These are phyloP conservation scores for Phytopythium oedochilum DNA, from an alignment of 352 stramenopile species.

Conservation along the genomic window DNA sequence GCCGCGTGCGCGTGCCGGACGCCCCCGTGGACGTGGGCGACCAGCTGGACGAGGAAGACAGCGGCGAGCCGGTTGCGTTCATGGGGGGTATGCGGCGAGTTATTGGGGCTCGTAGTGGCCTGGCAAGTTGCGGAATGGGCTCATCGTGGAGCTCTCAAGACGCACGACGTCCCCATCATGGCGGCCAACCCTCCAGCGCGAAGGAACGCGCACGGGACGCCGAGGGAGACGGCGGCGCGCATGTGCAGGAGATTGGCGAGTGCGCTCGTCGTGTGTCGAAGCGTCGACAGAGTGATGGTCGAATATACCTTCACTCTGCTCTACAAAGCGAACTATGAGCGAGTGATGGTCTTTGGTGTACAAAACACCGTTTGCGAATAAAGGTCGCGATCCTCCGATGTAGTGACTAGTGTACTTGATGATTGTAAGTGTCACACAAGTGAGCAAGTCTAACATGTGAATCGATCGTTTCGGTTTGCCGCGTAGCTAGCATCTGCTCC, in stretches of 20 bases:
- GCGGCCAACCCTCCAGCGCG: too few relatives aligned
- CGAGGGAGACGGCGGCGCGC: too few relatives aligned
- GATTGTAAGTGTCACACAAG: too few relatives aligned
- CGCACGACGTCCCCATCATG: background rate
- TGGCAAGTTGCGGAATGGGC: background rate
- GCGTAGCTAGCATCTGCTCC: background rate
- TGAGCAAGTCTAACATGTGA: too few relatives aligned
- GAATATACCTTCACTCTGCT: background rate
- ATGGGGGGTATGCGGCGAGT: background rate
- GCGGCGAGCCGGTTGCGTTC: background rate
- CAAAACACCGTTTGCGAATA: too few relatives aligned
- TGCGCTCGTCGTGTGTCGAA: background rate
- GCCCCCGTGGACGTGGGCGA: background rate
- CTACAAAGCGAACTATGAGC: background rate
- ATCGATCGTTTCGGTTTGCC: background rate
- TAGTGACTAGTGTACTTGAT: too few relatives aligned
- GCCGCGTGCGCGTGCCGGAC: slow-evolving; percentile 13
- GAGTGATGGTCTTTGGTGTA: slow-evolving; percentile 3
- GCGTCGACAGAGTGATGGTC: slow-evolving; percentile 1
- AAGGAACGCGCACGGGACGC: background rate
- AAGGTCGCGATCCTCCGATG: too few relatives aligned
- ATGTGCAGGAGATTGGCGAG: background rate
- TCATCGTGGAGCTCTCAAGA: background rate
- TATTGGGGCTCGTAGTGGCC: background rate
- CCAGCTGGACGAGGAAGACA: background rate